Evolutionary conservation across 1,139 yeast genomes (phyloP).

Genomic region (Hansenula lynferdii): DNA sequence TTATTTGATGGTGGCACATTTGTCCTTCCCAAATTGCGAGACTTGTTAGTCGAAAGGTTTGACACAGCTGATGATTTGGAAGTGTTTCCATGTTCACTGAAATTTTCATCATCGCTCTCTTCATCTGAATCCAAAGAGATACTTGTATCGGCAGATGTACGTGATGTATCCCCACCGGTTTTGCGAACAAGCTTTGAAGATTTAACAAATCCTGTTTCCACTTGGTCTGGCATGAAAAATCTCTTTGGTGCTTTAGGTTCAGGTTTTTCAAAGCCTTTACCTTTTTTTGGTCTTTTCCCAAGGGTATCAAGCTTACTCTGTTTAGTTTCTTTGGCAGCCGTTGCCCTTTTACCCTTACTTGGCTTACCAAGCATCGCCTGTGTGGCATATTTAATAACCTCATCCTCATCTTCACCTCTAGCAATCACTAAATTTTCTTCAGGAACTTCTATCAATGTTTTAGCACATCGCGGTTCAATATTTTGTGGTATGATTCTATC

Average conservation of each 20-base stretch:
- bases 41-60: too few species aligned
- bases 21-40: too few species aligned
- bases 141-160: conserved; percentile 1
- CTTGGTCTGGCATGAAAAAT: conserved; percentile 80
- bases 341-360: conserved; percentile 11
- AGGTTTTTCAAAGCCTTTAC: too few species aligned
- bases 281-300: neutral
- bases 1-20: too few species aligned
- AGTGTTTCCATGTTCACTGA: neutral
- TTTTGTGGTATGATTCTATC: conserved; percentile 65
- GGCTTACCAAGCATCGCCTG: conserved; percentile 33
- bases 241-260: conserved; percentile 28
- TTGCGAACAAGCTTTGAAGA: conserved; percentile 48
- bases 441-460: conserved; percentile 58
- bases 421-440: conserved; percentile 59
- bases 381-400: conserved; percentile 58
- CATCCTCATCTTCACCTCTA: conserved; percentile 60
- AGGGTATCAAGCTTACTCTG: conserved; percentile 3
- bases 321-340: conserved; percentile 8
- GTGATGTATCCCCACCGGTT: conserved; percentile 13
- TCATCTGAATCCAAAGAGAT: conserved; percentile 12
- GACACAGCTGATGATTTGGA: too few species aligned
- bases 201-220: conserved; percentile 59
- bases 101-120: conserved; percentile 6
- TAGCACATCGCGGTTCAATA: conserved; percentile 49